Base-by-base conservation (phyloP, 1,284 basidiomycete species). In the Irpex rosettiformis region DNA sequence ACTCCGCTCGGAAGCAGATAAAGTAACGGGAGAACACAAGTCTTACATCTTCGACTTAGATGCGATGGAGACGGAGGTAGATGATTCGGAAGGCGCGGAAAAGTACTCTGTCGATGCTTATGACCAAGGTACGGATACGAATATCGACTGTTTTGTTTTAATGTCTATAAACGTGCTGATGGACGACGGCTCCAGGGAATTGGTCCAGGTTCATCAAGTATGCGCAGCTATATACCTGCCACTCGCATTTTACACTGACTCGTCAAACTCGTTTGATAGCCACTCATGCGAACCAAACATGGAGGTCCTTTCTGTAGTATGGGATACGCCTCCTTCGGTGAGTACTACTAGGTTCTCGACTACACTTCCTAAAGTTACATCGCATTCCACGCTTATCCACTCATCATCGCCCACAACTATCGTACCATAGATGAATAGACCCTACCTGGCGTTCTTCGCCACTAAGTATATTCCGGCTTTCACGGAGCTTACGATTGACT, bases 151-250 rank as follows among this genome's bases (percentile, higher is more conserved):
- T 59, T 28, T 16, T 18, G 27, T 57, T 63, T 54, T 48, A 25
- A 59, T 13, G 27, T 61, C 52, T 24, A 21, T 22, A 21, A 47
- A 21, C 43, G 16, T 37, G n/a, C n/a, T n/a, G n/a, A n/a, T n/a
- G n/a, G n/a, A n/a, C 37, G 13, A 40, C 37, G 37, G 3, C 37
- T 48, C 6, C 57, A 88, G 86, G 86, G 3, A 89, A 89, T 64
- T 89, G 86, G 87, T 85, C 85, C 2, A 76, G 86, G 8, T 89
- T 89, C 60, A 73, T 89, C 33, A 89, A 89, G 87, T 87, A 65
- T 59, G 81, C 70, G 16, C 28, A 40, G 52, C 43, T 28, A 4
- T n/a, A n/a, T n/a, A n/a, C 22, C 21, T 37, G 42, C 42, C 7
- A 13, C 11, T 40, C n/a, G n/a, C 4, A 40, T n/a, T 13, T n/a